Evolutionary conservation across 208 protist genomes (phyloP).

Genomic region (Wallacemonas sp.): DNA sequence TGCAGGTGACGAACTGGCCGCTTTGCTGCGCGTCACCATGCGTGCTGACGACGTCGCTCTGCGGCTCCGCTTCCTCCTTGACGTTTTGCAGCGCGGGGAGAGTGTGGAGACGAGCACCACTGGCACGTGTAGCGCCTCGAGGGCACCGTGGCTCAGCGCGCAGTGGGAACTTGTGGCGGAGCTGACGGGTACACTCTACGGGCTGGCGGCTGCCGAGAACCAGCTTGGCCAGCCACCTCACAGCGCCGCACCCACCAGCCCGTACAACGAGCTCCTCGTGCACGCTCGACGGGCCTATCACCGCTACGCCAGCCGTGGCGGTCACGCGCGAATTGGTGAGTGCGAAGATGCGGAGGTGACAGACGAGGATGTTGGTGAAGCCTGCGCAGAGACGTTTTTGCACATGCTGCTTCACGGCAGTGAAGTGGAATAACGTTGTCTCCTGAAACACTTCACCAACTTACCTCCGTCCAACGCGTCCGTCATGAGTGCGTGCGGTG

Average conservation of each 20-base stretch:
- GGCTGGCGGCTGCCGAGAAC: neutral
- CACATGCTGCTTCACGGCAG: neutral
- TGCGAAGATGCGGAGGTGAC: too few relatives aligned
- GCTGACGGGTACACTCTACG: constrained; percentile 1
- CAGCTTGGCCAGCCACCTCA: neutral
- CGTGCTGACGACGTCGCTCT: constrained; percentile 31
- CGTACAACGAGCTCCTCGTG: neutral
- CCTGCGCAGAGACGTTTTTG: neutral
- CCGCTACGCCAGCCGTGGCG: neutral
- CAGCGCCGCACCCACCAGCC: neutral
- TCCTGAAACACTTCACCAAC: too few relatives aligned
- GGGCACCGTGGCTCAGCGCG: neutral
- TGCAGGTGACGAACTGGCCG: constrained; percentile 30
- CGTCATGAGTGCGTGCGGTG: neutral
- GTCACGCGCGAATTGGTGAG: neutral
- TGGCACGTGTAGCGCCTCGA: too few relatives aligned
- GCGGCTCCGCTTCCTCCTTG: constrained; percentile 30
- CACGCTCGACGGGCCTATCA: neutral
- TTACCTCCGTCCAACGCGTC: too few relatives aligned
- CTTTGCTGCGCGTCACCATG: constrained; percentile 27
- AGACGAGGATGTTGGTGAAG: neutral
- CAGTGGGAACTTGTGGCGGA: neutral
- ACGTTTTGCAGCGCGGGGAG: constrained; percentile 13
- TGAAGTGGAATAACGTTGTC: too few relatives aligned
- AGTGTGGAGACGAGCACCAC: too few relatives aligned